Evolutionary conservation across 805 yeast species (phyloP), one percentile per base, ranked within the genome.

Genomic region (Yarrowia osloensis): DNA sequence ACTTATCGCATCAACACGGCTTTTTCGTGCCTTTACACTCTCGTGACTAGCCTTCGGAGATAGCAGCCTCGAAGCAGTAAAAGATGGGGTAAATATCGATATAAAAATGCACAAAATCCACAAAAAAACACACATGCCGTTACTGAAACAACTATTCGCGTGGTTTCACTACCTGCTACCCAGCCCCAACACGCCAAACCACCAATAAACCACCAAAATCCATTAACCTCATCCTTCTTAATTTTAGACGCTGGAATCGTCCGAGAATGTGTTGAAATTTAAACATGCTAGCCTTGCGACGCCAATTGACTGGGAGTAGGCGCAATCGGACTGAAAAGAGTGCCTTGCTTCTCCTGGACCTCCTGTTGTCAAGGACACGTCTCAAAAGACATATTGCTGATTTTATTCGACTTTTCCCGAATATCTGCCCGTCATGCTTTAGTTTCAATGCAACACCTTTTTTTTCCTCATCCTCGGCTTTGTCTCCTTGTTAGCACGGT

Each of bases 401-500:
- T n/a, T 50, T 31, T 31, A 50, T 50, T 19, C 12, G 40, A 50
- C 33, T 50, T 31, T 8, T 8, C 17, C 12, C 44, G 42, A 37
- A n/a, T n/a, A 8, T 19, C 21, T 19, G 2, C 15, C n/a, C 17
- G 22, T 21, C 26, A 9, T 9, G 26, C 9, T 22, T 24, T 44
- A 44, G 49, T 44, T 44, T 15, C 29, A 24, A 15, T 22, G 47
- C n/a, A 22, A 22, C n/a, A 22, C 26, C 22, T 52, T 5, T 19
- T 28, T 54, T 54, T 55, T 57, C 37, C 35, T 24, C 62, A 37
- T 54, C 62, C 62, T 54, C 62, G 47, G 47, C 62, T 54, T 54
- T 54, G 62, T 54, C 62, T 37, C 46, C 40, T 50, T 50, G 40
- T 50, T 50, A 50, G 57, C 40, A 39, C 44, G 46, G 62, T 54